Conservation (phyloP, 1,139 yeast genomes). For the Geotrichum reessii region DNA sequence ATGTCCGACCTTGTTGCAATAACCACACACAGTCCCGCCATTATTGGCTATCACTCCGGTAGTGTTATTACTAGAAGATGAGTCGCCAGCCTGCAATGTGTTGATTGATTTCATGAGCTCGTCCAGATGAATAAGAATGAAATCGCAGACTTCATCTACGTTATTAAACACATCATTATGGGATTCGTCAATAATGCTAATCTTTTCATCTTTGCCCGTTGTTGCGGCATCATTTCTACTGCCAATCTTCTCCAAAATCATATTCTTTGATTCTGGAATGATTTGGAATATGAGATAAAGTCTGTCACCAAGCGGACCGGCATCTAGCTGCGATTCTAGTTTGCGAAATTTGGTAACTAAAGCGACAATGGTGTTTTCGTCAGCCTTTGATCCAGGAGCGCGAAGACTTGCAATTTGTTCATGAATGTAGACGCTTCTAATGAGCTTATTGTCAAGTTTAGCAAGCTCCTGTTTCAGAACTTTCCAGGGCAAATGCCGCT, state of each 20-base stretch:
- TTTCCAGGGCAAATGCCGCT: constrained; percentile 15
- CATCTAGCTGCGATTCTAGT: constrained; percentile 22
- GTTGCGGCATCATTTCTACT: neutral
- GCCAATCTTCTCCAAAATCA: constrained; percentile 13
- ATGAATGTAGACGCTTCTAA: constrained; percentile 19
- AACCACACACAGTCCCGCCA: constrained; percentile 7
- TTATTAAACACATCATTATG: constrained; percentile 10
- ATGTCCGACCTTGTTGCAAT: constrained; percentile 16
- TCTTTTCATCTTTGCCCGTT: neutral
- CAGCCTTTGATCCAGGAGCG: neutral
- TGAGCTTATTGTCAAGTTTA: constrained; percentile 20
- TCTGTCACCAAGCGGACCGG: constrained; percentile 23
- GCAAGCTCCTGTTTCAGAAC: constrained; percentile 11
- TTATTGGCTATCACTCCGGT: neutral
- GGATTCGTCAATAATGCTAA: neutral
- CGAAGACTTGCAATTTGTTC: constrained; percentile 6
- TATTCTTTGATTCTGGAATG: constrained; percentile 17
- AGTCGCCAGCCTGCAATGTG: neutral
- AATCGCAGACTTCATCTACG: constrained; percentile 19
- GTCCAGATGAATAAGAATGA: constrained; percentile 15
- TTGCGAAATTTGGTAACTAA: constrained; percentile 18
- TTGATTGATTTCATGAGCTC: constrained; percentile 14
- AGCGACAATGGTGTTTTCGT: constrained; percentile 5
- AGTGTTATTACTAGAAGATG: neutral
- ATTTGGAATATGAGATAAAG: constrained; percentile 19